A percentile compares a stretch with the other conserved stretches of the same genome.
These are phyloP conservation scores for Plectranthus barbatus DNA, from an alignment of 257 asterid genomes.

Conservation along the genomic window DNA sequence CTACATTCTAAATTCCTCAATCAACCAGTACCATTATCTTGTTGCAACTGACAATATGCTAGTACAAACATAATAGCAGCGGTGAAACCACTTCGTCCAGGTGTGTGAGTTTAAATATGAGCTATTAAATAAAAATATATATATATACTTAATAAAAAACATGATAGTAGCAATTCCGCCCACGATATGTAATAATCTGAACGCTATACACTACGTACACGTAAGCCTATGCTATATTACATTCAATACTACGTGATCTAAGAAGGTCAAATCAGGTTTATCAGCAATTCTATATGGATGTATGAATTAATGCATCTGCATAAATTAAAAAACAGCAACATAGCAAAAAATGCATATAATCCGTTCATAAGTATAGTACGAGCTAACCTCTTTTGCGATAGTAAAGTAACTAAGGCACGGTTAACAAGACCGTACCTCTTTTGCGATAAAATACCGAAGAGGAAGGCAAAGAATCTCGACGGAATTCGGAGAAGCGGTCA, in stretches of 20 bases:
- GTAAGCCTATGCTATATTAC: neutral
- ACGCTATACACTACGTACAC: neutral
- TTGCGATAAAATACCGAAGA: constrained; percentile 68
- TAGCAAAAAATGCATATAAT: neutral
- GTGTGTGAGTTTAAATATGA: too few relatives aligned
- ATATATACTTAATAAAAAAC: too few relatives aligned
- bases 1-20: neutral
- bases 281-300: neutral
- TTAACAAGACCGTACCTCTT: constrained; percentile 30
- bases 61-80: neutral
- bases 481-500: constrained; percentile 63
- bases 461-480: constrained; percentile 56
- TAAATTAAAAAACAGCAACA: too few relatives aligned
- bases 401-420: neutral
- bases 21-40: too few relatives aligned
- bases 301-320: neutral
- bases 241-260: neutral
- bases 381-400: too few relatives aligned
- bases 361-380: neutral
- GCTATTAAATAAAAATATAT: too few relatives aligned
- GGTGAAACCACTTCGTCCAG: too few relatives aligned
- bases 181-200: neutral
- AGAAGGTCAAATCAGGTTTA: neutral
- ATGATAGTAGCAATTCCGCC: neutral
- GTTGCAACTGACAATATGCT: neutral